Evolutionary conservation across 495 filamentous ascomycete species (phyloP).

Genomic region (Xylaria scruposa): DNA sequence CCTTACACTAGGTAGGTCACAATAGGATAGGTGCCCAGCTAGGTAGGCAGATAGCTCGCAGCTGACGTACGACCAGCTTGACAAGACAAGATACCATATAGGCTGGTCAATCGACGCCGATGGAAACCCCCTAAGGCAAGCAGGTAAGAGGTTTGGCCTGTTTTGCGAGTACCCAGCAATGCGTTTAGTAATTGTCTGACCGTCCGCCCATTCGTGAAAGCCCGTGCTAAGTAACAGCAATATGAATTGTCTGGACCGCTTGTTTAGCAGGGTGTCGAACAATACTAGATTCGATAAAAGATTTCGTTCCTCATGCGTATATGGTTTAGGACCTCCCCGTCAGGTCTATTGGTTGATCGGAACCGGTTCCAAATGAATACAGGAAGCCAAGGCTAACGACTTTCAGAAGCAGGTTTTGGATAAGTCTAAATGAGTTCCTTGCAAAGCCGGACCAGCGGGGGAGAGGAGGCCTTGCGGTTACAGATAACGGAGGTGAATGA

Average conservation of each 20-base stretch:
- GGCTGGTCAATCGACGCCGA: not conserved
- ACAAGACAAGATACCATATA: conserved; percentile 1
- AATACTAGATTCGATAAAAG: not conserved
- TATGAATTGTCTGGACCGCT: not conserved
- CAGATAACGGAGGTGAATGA: not conserved
- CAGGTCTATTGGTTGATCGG: not conserved
- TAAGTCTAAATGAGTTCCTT: not conserved
- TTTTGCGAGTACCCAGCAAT: not conserved
- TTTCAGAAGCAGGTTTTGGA: not conserved
- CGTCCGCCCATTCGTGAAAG: not conserved
- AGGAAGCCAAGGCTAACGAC: not conserved
- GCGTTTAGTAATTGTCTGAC: not conserved
- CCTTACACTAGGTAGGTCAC: not conserved
- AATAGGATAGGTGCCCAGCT: conserved; percentile 11
- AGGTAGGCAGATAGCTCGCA: not conserved
- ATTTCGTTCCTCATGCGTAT: not conserved
- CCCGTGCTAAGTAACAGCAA: conserved; percentile 1
- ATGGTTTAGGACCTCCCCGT: not conserved
- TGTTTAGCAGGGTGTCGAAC: not conserved
- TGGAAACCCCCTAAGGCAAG: not conserved
- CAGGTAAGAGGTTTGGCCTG: not conserved
- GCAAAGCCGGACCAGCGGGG: not conserved
- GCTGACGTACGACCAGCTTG: conserved; percentile 8
- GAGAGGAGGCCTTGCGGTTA: not conserved
- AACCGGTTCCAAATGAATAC: not conserved